Base-by-base conservation (phyloP, 108 stramenopile species). In the Schizochytrium sp. region DNA sequence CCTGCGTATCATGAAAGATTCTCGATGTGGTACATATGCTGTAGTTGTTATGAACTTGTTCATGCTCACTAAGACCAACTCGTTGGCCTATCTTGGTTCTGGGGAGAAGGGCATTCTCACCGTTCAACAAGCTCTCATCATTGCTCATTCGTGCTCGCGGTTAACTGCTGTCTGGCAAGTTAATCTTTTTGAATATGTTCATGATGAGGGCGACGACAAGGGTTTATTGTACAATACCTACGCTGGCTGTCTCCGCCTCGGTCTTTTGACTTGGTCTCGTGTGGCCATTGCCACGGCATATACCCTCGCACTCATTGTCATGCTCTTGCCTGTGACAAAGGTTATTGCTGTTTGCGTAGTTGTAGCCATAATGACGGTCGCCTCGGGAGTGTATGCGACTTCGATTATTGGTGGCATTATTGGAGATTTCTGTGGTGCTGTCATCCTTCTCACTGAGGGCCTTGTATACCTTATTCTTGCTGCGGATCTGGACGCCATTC, bases 1-100 rank as follows among this genome's bases (percentile, higher is more conserved):
- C 46, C 89, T 96, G 15, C 93, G 91, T 56, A 96, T 96, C 87
- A 96, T 96, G 96, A 94, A 95, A 10, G 96, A 96, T 88, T 93
- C 95, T 42, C 90, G 96, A 3, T 61, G 95, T 44, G 96, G 96
- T 2, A 96, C 96, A 13, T 96, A 93, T 91, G 96, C 95, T 8
- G 95, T 94, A 89, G 95, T 95, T 38, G 92, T 89, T 61, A 90
- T 96, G 87, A 60, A 90, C 2, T 28, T 96, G 38, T 95, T 93
- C 89, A 87, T 95, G 47, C 61, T 94, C 56, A 73, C 90, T 13
- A 96, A 95, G 87, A 72, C 94, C n/a, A 87, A 94, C 72, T 72
- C 95, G 28, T 87, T 95, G 40, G 94, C 91, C 15, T 53, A 89
- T 3, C 61, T 93, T 46, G 95, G 93, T 38, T 92, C 92, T 0